phyloP scores from a whole-genome alignment of 768 basidiomycete genomes.

The Neoboletus subvelutipes region DNA sequence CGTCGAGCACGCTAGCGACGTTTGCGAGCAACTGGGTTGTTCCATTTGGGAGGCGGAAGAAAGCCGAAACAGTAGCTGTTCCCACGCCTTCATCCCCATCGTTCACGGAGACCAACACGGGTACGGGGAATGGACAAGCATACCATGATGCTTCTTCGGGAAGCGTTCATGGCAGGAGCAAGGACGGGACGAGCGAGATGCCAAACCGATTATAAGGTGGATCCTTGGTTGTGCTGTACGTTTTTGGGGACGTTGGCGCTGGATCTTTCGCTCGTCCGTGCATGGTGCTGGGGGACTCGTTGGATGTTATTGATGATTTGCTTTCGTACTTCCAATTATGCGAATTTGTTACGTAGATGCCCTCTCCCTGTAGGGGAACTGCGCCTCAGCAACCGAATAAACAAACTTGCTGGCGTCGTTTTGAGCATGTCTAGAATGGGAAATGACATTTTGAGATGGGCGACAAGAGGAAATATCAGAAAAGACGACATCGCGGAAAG shows the following conservation, averaged over 20 bases:
- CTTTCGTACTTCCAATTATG: not conserved
- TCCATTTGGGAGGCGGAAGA: conserved; percentile 58
- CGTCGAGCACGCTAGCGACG: conserved; percentile 53
- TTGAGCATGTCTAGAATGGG: too few species aligned
- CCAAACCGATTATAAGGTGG: conserved; percentile 26
- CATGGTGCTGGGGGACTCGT: not conserved
- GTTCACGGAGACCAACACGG: conserved; percentile 17
- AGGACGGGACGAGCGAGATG: conserved; percentile 41
- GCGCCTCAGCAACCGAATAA: too few species aligned
- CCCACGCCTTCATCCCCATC: conserved; percentile 2
- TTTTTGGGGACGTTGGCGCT: not conserved
- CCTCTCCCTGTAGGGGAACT: not conserved
- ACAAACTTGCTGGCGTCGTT: too few species aligned
- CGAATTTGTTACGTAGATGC: not conserved
- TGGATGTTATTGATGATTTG: conserved; percentile 1
- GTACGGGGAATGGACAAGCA: conserved; percentile 21
- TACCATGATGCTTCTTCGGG: conserved; percentile 19
- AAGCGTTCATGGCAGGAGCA: conserved; percentile 1
- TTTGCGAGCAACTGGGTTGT: conserved; percentile 67
- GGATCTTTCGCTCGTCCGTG: not conserved
- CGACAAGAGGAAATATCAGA: too few species aligned
- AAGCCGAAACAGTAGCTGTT: conserved; percentile 11
- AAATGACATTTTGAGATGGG: too few species aligned
- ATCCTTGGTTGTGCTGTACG: not conserved
- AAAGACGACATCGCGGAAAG: too few species aligned